Evolutionary conservation across 805 yeast species (phyloP), one percentile per base, ranked within the genome.

Genomic region (Danielia reshetovae): DNA sequence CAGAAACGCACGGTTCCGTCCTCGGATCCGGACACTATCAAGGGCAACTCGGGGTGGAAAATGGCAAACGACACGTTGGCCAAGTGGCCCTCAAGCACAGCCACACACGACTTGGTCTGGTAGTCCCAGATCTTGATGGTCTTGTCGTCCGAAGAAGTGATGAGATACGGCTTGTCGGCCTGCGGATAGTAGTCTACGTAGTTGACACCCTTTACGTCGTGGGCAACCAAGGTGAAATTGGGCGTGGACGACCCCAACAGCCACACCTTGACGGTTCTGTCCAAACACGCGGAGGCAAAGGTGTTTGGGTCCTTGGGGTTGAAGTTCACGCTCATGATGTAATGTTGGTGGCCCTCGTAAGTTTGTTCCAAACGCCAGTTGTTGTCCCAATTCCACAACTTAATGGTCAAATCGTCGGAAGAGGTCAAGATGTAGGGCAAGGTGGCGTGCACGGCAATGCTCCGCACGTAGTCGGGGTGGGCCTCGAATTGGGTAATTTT

Each of bases 291-390:
- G 11, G 96, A 84, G 2, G 97, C 99, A 73, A 93, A 93, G 25
- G 97, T 90, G 65, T 84, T 88, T 47, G 96, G 87, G 62, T 93
- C 98, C 65, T 90, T 93, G 39, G 98, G 97, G 65, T 93, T 93
- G 71, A 93, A 86, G 29, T 93, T 88, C 34, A 93, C 77, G 35
- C 87, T 79, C 96, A 93, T 88, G 35, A 93, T 89, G 60, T 84
- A 93, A 62, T 93, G 96, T 59, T 79, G 86, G 62, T 93, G 98
- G 39, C 98, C 97, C 62, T 86, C 96, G 58, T 85, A 93, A 24
- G 81, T 77, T 60, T 86, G 97, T 59, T 86, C 93, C 47, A 83
- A 65, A 49, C 77, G 77, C 98, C 98, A 93, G 55, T 76, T 77
- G 54, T 79, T 78, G 37, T 93, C 98, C 98, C 98, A 93, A 61